Conservation (phyloP, 139 green algal species). For the Volvox africanus region DNA sequence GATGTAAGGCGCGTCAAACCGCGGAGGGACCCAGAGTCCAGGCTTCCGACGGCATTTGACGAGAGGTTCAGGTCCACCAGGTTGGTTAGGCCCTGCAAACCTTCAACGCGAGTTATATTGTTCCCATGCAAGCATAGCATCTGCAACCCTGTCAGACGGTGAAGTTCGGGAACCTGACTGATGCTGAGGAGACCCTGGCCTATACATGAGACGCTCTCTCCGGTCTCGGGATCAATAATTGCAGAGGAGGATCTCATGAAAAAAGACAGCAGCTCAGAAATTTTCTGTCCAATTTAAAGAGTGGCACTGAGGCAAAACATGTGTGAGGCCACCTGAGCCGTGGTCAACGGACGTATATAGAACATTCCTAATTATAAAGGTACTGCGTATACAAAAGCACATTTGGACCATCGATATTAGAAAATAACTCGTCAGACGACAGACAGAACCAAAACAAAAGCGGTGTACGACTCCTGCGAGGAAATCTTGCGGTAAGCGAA, state of each 20-base stretch:
- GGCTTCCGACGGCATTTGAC: conserved; percentile 68
- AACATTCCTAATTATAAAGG: too few species aligned
- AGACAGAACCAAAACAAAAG: not conserved
- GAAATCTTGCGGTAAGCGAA: not conserved
- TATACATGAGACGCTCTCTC: conserved; percentile 56
- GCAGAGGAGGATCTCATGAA: too few species aligned
- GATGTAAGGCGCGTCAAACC: conserved; percentile 63
- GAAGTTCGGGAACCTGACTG: conserved; percentile 59
- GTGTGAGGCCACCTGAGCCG: too few species aligned
- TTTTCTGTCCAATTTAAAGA: too few species aligned
- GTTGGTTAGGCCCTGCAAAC: conserved; percentile 52
- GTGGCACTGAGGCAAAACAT: too few species aligned
- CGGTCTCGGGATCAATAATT: not conserved
- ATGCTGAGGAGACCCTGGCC: conserved; percentile 56
- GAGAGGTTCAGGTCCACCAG: conserved; percentile 79
- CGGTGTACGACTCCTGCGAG: not conserved
- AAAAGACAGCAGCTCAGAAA: too few species aligned
- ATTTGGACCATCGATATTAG: too few species aligned
- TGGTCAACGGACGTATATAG: too few species aligned
- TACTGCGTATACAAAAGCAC: too few species aligned
- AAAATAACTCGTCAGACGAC: too few species aligned
- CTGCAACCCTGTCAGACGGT: conserved; percentile 27
- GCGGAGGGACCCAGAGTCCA: conserved; percentile 50
- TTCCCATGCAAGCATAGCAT: conserved; percentile 81
- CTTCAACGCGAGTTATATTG: conserved; percentile 65